phyloP scores from a whole-genome alignment of 1,284 basidiomycete species.

The Pseudozyma sp. region DNA sequence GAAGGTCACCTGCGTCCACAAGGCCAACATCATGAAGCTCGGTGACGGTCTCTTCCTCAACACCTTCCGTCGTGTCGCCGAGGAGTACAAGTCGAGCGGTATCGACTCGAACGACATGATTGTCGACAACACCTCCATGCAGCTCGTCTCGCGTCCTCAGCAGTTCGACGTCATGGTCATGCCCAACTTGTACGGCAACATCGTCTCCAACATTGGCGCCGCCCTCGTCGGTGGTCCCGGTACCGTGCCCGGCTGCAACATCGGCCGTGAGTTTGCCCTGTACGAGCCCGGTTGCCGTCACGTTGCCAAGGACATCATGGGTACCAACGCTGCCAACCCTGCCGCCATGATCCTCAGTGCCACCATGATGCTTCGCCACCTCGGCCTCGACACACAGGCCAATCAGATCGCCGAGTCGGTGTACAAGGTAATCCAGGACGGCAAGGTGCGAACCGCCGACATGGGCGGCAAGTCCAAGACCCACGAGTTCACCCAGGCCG shows the following conservation, averaged over 20 bases:
- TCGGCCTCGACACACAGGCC: constrained; percentile 94
- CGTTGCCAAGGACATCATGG: constrained; percentile 97
- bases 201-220: constrained; percentile 97
- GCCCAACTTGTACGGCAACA: constrained; percentile 94
- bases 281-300: constrained; percentile 99
- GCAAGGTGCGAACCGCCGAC: constrained; percentile 91
- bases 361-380: constrained; percentile 98
- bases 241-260: constrained; percentile 97
- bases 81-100: constrained; percentile 90
- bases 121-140: constrained; percentile 99
- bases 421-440: constrained; percentile 90
- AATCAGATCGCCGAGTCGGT: constrained; percentile 93
- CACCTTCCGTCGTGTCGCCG: constrained; percentile 94
- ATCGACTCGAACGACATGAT: constrained; percentile 98
- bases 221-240: constrained; percentile 98
- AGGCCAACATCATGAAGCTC: constrained; percentile 99
- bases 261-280: constrained; percentile 95
- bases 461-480: constrained; percentile 78
- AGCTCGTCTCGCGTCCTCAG: constrained; percentile 91
- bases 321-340: constrained; percentile 96
- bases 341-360: constrained; percentile 97
- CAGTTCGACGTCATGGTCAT: constrained; percentile 99
- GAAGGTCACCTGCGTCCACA: constrained; percentile 99
- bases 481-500: constrained; percentile 67
- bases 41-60: constrained; percentile 99